Evolutionary conservation across 495 filamentous ascomycete species (phyloP).

Genomic region (Penicillium bovifimosum): DNA sequence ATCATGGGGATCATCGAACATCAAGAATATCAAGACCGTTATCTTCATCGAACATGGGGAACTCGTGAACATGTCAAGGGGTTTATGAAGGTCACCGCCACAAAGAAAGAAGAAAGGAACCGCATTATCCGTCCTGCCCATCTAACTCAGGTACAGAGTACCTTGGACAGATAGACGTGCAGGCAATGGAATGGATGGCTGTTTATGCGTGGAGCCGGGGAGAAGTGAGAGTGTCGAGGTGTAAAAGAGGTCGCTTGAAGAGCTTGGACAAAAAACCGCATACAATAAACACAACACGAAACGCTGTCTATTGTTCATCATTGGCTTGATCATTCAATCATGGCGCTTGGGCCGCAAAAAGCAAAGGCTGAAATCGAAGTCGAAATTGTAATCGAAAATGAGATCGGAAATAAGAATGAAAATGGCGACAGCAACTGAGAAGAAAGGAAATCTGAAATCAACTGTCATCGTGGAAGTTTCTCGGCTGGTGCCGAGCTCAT

Average conservation of each 20-base stretch:
- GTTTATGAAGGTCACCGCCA: slow-evolving; percentile 2
- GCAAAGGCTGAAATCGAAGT: slow-evolving; percentile 1
- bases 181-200: not conserved
- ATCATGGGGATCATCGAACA: slow-evolving; percentile 1
- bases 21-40: slow-evolving; percentile 7
- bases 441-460: not conserved
- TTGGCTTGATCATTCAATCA: slow-evolving; percentile 21
- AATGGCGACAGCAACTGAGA: not conserved
- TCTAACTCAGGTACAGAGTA: not conserved
- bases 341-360: slow-evolving; percentile 9
- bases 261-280: slow-evolving; percentile 6
- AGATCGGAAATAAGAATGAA: not conserved
- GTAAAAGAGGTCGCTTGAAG: slow-evolving; percentile 1
- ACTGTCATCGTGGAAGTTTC: slow-evolving; percentile 14
- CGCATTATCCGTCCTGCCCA: not conserved
- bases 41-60: slow-evolving; percentile 22
- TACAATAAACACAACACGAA: slow-evolving; percentile 18
- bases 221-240: not conserved
- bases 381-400: not conserved
- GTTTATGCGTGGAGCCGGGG: not conserved
- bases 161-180: not conserved
- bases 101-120: not conserved
- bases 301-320: slow-evolving; percentile 28
- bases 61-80: slow-evolving; percentile 14
- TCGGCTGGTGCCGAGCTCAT: slow-evolving; percentile 17